Percentiles rank a stretch among this genome's conserved stretches.
Conservation (phyloP, 306 rosid genomes). For the Adenanthera pavonina region DNA sequence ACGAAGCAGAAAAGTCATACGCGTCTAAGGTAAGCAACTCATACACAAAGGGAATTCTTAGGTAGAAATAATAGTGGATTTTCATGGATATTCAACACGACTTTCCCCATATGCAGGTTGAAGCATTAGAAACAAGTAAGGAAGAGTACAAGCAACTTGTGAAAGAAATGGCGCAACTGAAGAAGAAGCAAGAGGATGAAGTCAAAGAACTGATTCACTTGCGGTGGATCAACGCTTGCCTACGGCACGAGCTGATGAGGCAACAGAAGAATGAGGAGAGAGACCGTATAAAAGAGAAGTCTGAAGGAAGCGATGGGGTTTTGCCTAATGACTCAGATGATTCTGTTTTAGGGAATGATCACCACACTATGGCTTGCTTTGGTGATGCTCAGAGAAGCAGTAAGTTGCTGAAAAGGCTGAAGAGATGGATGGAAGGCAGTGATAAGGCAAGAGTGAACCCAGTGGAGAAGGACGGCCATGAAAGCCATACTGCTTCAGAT, state of each 20-base stretch:
- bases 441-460: constrained; percentile 57
- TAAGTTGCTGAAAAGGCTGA: constrained; percentile 56
- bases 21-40: constrained; percentile 50
- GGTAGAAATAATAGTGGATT: not conserved
- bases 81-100: not conserved
- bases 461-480: constrained; percentile 41
- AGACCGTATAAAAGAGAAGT: constrained; percentile 22
- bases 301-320: constrained; percentile 42
- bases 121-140: constrained; percentile 42
- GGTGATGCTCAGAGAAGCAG: constrained; percentile 42
- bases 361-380: constrained; percentile 44
- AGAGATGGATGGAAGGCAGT: constrained; percentile 64
- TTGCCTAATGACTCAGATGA: constrained; percentile 37
- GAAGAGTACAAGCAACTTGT: constrained; percentile 51
- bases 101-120: constrained; percentile 48
- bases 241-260: constrained; percentile 53
- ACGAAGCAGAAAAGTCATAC: constrained; percentile 47
- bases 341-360: constrained; percentile 40
- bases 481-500: constrained; percentile 35
- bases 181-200: constrained; percentile 52
- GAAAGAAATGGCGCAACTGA: constrained; percentile 55
- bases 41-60: constrained; percentile 11
- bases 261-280: constrained; percentile 36
- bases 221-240: constrained; percentile 61
- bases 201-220: constrained; percentile 48